A percentile compares a stretch with the other conserved stretches of the same genome.
Conservation (phyloP, 805 yeast genomes). For the Saccharomycopsis oosterbeekiorum region DNA sequence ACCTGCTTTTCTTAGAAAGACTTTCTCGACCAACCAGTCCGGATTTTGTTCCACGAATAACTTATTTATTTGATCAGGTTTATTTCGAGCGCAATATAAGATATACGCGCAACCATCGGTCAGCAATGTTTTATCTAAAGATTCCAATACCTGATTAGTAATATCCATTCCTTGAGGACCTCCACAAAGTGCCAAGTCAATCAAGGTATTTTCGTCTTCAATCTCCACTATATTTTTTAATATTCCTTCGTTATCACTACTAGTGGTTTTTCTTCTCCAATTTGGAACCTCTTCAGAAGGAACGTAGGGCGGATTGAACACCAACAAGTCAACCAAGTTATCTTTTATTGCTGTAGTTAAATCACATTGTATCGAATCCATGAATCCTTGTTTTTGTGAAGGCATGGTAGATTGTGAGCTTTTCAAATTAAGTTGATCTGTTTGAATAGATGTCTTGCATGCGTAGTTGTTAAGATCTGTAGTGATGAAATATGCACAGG, state of each 20-base stretch:
- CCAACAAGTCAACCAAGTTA: constrained; percentile 51
- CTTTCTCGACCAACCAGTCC: constrained; percentile 42
- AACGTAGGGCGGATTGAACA: constrained; percentile 96
- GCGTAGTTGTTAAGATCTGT: constrained; percentile 81
- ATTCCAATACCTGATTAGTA: constrained; percentile 53
- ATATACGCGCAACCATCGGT: constrained; percentile 71
- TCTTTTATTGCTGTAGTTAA: constrained; percentile 41
- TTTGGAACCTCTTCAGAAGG: constrained; percentile 73
- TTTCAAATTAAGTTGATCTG: constrained; percentile 28
- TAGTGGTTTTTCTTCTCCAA: constrained; percentile 3
- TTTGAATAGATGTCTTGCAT: constrained; percentile 40
- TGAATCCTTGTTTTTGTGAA: constrained; percentile 14
- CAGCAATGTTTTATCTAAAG: constrained; percentile 44
- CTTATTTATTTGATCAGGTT: constrained; percentile 52
- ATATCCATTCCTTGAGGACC: constrained; percentile 87
- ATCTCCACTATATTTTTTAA: not conserved
- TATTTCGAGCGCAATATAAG: constrained; percentile 83
- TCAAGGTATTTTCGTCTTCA: constrained; percentile 47
- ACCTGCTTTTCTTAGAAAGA: constrained; percentile 75
- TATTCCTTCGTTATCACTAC: not conserved
- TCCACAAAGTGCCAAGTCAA: constrained; percentile 84
- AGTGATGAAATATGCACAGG: constrained; percentile 43
- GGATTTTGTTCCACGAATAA: constrained; percentile 30
- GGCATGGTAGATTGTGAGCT: constrained; percentile 11
- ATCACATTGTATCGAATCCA: constrained; percentile 49